These are phyloP conservation scores for Tremella fuciformis DNA, from an alignment of 768 basidiomycete species.

Conservation along the genomic window DNA sequence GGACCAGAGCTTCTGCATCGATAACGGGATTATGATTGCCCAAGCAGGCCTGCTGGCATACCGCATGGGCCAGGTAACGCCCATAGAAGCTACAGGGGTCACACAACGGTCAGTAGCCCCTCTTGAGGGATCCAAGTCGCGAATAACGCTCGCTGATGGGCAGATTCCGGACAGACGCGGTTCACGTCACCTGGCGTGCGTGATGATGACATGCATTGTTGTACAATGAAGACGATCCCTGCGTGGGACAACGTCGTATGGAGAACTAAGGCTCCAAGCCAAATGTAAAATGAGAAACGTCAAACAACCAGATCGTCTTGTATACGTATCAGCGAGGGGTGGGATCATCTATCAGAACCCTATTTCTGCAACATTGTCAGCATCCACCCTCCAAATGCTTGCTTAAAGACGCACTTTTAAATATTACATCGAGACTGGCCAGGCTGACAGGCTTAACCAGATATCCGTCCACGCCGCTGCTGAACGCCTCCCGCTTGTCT, in stretches of 20 bases:
- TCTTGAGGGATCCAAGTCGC: too few relatives aligned
- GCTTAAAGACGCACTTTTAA: constrained; percentile 45
- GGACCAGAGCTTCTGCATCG: constrained; percentile 92
- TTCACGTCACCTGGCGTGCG: constrained; percentile 82
- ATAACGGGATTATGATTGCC: constrained; percentile 99
- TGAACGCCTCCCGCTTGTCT: constrained; percentile 85
- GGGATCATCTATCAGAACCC: constrained; percentile 21
- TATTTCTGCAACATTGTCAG: constrained; percentile 26
- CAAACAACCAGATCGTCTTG: too few relatives aligned
- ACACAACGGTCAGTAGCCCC: constrained; percentile 78
- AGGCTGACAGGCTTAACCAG: constrained; percentile 95
- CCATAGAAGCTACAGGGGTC: constrained; percentile 74
- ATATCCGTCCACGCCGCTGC: constrained; percentile 91
- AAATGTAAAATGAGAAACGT: too few relatives aligned
- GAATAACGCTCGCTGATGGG: constrained; percentile 10
- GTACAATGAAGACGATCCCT: too few relatives aligned
- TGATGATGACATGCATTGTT: constrained; percentile 50
- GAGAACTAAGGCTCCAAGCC: too few relatives aligned
- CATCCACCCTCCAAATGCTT: too few relatives aligned
- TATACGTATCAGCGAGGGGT: too few relatives aligned
- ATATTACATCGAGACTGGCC: constrained; percentile 66
- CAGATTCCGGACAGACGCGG: constrained; percentile 93
- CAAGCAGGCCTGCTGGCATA: constrained; percentile 90
- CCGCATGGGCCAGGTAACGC: constrained; percentile 82
- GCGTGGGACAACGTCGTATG: too few relatives aligned